Conservation (phyloP, 306 rosid genomes). For the Pyrus betulifolia region DNA sequence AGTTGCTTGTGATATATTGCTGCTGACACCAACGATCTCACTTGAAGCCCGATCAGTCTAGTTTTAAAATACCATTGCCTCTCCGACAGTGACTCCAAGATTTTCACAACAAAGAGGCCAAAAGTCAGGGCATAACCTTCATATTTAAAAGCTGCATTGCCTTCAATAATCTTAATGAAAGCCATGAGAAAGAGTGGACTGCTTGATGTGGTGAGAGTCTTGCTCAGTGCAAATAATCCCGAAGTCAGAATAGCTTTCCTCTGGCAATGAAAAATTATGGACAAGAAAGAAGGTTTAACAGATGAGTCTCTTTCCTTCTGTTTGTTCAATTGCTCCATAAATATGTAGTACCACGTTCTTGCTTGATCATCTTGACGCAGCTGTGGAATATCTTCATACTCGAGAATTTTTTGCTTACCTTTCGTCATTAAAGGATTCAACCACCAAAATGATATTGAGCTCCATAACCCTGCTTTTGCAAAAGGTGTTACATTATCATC, state of each 20-base stretch:
- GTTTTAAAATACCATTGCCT: constrained; percentile 10
- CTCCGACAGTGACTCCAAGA: constrained; percentile 11
- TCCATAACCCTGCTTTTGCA: constrained; percentile 11
- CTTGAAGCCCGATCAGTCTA: constrained; percentile 11
- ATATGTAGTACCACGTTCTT: neutral
- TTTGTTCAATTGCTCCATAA: neutral
- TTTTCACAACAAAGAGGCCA: constrained; percentile 8
- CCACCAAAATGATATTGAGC: constrained; percentile 22
- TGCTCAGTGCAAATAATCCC: constrained; percentile 6
- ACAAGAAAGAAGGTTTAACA: neutral
- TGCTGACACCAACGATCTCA: constrained; percentile 11
- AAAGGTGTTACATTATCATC: constrained; percentile 15
- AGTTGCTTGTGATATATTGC: constrained; percentile 16
- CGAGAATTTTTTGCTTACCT: constrained; percentile 8
- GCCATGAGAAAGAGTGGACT: constrained; percentile 9
- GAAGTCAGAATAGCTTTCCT: neutral
- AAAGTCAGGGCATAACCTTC: constrained; percentile 12
- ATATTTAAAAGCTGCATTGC: constrained; percentile 8
- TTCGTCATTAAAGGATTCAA: constrained; percentile 17
- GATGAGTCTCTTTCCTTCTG: neutral
- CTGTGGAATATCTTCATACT: no score
- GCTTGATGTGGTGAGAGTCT: neutral
- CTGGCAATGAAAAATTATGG: constrained; percentile 7
- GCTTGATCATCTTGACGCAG: constrained; percentile 8
- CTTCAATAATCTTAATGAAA: constrained; percentile 8